Evolutionary conservation across 495 filamentous ascomycete species (phyloP).

Genomic region (Apiosordaria backusii): DNA sequence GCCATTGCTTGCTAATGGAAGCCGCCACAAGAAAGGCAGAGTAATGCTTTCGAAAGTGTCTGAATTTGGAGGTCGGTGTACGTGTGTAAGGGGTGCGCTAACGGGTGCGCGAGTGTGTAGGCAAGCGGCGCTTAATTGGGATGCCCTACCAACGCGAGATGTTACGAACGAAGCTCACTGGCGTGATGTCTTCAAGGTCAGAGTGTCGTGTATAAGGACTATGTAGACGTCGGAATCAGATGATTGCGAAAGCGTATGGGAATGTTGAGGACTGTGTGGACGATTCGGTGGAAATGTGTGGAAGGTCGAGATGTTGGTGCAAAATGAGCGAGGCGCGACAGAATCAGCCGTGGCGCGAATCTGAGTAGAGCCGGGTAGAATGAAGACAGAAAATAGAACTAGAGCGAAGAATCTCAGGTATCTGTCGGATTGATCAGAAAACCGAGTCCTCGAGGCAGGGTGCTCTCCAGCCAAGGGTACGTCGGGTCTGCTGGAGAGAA

Average conservation of each 20-base stretch:
- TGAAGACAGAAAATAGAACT: not conserved
- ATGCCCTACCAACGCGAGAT: not conserved
- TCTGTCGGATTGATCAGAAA: not conserved
- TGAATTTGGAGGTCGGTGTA: not conserved
- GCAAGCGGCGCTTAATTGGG: not conserved
- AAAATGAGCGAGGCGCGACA: not conserved
- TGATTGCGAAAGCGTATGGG: not conserved
- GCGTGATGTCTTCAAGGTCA: not conserved
- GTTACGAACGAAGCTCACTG: not conserved
- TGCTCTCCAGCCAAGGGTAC: not conserved
- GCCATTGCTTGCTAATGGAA: conserved; percentile 45
- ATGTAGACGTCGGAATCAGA: not conserved
- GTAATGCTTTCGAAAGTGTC: not conserved
- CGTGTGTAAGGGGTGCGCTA: not conserved
- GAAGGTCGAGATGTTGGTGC: not conserved
- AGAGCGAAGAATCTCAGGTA: not conserved
- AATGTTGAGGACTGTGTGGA: not conserved
- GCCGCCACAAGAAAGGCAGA: conserved; percentile 28
- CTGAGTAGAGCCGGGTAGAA: too few species aligned
- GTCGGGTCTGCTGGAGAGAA: not conserved
- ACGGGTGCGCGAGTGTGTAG: not conserved
- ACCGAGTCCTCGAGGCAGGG: not conserved
- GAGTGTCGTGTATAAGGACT: not conserved
- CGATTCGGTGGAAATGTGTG: not conserved
- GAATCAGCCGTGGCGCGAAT: not conserved